A percentile compares a stretch with the other conserved stretches of the same genome.
phyloP scores from a whole-genome alignment of 2,329 filamentous ascomycete species.

The Endocalyx cinctus region DNA sequence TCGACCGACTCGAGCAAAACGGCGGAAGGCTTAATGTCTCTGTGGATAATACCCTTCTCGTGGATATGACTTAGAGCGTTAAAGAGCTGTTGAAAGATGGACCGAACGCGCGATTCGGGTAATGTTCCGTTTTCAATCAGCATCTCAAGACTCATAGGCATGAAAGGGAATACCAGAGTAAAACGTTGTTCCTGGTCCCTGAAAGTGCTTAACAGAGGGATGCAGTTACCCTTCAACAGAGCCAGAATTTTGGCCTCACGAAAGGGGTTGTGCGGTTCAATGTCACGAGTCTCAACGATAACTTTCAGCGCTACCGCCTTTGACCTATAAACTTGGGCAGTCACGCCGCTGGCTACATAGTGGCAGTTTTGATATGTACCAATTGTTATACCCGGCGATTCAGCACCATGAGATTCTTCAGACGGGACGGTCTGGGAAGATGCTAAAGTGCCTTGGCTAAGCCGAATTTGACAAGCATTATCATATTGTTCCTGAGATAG shows the following conservation, averaged over 20 bases:
- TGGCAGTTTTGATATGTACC: constrained; percentile 50
- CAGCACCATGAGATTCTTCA: constrained; percentile 6
- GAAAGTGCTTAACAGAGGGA: constrained; percentile 71
- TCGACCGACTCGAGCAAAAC: constrained; percentile 64
- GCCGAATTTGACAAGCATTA: constrained; percentile 31
- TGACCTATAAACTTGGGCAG: constrained; percentile 77
- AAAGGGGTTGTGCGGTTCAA: constrained; percentile 76
- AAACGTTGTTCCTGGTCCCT: constrained; percentile 65
- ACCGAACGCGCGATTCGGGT: constrained; percentile 25
- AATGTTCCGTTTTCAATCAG: constrained; percentile 52
- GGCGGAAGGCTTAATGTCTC: constrained; percentile 91
- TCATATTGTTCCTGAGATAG: constrained; percentile 54
- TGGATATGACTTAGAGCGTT: constrained; percentile 69
- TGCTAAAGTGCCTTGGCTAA: constrained; percentile 24
- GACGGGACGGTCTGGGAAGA: constrained; percentile 13
- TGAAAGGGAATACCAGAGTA: constrained; percentile 80
- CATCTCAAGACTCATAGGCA: constrained; percentile 67
- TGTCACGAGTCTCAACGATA: constrained; percentile 67
- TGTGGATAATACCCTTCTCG: constrained; percentile 72
- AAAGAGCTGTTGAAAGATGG: constrained; percentile 64
- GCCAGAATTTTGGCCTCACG: constrained; percentile 74
- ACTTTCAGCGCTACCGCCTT: constrained; percentile 71
- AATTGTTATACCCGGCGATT: constrained; percentile 40
- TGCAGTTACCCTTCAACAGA: constrained; percentile 49
- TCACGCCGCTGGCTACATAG: constrained; percentile 63